A percentile compares a stretch with the other conserved stretches of the same genome.
Conservation (phyloP, 2,329 filamentous ascomycete genomes). For the Ophiosphaerella korrae region DNA sequence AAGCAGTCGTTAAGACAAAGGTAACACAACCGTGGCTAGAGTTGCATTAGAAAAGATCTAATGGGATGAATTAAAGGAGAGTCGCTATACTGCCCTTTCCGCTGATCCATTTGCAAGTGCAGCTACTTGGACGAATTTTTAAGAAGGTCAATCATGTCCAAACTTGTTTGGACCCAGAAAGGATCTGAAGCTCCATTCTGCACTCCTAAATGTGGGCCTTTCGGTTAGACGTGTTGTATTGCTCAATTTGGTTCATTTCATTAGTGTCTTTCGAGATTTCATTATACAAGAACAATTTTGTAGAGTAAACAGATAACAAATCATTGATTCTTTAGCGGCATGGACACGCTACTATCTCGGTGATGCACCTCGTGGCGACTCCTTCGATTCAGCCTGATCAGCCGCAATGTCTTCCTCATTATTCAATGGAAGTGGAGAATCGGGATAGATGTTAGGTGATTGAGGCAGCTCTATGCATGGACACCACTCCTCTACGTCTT, state of each 20-base stretch:
- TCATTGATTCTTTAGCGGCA: neutral
- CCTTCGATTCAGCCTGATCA: neutral
- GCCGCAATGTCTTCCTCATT: neutral
- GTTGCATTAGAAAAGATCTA: too few species aligned
- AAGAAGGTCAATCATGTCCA: too few species aligned
- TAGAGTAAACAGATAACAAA: neutral
- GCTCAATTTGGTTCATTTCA: neutral
- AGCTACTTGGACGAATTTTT: too few species aligned
- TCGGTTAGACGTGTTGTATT: too few species aligned
- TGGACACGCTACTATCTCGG: neutral
- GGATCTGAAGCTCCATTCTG: neutral
- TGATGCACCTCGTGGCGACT: neutral
- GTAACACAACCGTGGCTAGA: too few species aligned
- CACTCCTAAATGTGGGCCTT: neutral
- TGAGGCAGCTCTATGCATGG: neutral
- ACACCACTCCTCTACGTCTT: neutral
- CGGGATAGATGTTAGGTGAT: neutral
- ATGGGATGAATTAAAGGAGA: too few species aligned
- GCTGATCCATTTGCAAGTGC: too few species aligned
- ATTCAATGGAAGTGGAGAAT: neutral
- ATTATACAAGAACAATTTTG: neutral
- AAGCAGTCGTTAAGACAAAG: too few species aligned
- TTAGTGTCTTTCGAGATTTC: neutral
- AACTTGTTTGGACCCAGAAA: too few species aligned
- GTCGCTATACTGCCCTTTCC: too few species aligned